phyloP scores from a whole-genome alignment of 108 stramenopile species.

The Skeletonema potamos region DNA sequence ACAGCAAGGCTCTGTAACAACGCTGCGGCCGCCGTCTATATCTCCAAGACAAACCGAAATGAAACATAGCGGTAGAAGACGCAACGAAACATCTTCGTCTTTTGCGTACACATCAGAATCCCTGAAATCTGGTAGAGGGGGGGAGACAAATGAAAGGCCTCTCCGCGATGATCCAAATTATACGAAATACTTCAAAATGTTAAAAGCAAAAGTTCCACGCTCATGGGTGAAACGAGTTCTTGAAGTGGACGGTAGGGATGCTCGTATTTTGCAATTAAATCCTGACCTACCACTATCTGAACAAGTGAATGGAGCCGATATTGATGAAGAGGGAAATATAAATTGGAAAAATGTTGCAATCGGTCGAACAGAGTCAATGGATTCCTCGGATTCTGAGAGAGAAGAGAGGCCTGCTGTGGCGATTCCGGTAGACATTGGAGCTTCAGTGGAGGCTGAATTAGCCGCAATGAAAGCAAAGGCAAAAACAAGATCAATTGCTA shows the following conservation, averaged over 20 bases:
- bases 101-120: background rate
- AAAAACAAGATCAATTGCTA: background rate
- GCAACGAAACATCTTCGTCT: background rate
- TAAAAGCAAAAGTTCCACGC: slow-evolving; percentile 53
- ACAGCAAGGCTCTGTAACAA: background rate
- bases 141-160: background rate
- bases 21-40: background rate
- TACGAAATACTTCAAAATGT: slow-evolving; percentile 76
- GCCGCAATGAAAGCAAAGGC: slow-evolving; percentile 34
- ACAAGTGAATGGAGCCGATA: slow-evolving; percentile 35
- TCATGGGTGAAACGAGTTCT: slow-evolving; percentile 68
- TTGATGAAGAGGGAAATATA: slow-evolving; percentile 39
- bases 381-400: slow-evolving; percentile 3
- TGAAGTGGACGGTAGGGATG: slow-evolving; percentile 69
- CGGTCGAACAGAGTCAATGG: slow-evolving; percentile 4
- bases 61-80: background rate
- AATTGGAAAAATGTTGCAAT: slow-evolving; percentile 34
- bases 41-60: background rate
- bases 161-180: slow-evolving; percentile 67
- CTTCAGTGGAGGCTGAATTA: slow-evolving; percentile 34
- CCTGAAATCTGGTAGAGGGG: background rate
- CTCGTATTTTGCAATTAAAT: slow-evolving; percentile 64
- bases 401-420: slow-evolving; percentile 14
- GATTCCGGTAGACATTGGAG: slow-evolving; percentile 38
- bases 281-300: slow-evolving; percentile 42